phyloP scores from a whole-genome alignment of 257 asterid genomes.

The Nicotiana otophora region DNA sequence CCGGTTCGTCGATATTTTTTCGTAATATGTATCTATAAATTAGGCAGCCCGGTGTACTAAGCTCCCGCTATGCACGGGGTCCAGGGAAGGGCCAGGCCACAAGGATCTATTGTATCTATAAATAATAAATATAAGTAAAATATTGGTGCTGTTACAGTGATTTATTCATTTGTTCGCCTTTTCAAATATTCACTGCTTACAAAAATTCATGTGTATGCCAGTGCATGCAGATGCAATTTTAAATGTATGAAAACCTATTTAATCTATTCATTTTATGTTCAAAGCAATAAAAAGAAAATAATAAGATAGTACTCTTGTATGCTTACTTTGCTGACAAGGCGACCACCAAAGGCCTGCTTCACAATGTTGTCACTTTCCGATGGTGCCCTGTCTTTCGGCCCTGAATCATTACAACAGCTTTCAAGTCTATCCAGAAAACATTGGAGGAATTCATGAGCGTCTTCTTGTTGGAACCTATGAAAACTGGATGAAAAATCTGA shows the following conservation, averaged over 20 bases:
- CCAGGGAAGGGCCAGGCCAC: no score
- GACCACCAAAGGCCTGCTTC: constrained; percentile 70
- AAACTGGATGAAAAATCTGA: constrained; percentile 68
- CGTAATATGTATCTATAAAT: no score
- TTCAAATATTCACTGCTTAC: no score
- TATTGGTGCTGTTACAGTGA: no score
- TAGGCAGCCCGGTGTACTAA: no score
- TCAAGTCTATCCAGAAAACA: constrained; percentile 79
- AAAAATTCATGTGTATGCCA: no score
- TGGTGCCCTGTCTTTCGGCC: constrained; percentile 9
- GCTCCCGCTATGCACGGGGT: no score
- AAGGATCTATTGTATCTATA: no score
- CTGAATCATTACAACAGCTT: constrained; percentile 21
- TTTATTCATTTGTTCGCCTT: no score
- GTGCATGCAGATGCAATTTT: neutral
- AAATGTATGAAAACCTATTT: neutral
- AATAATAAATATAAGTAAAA: no score
- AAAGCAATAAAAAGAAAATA: neutral
- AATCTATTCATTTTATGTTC: neutral
- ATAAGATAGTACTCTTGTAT: neutral
- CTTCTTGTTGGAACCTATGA: constrained; percentile 66
- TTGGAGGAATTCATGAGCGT: constrained; percentile 88
- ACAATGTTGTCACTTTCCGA: constrained; percentile 44
- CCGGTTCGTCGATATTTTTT: no score
- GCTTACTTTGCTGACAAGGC: constrained; percentile 72